Evolutionary conservation across 306 rosid species (phyloP), one percentile per base, ranked within the genome.

Genomic region (Echinosophora koreensis): DNA sequence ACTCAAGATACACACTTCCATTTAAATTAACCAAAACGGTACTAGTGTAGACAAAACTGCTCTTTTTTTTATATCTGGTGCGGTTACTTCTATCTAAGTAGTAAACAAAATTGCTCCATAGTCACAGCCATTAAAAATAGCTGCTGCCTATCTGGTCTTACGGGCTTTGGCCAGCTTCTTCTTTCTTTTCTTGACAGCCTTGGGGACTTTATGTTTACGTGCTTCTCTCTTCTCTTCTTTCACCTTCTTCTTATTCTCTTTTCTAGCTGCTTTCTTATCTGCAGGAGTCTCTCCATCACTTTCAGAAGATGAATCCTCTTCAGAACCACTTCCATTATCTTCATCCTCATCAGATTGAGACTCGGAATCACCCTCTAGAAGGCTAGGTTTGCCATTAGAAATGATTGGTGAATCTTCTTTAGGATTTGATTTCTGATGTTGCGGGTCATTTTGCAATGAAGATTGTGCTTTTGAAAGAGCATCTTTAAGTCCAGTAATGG

Each of bases 181-280:
- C 96, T 88, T 90, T 74, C 90, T 87, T 71, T 89, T 94, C 88
- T 94, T 92, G 17, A 86, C 80, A 39, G 98, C 93, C 80, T 94
- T 94, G 0, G 96, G 92, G 55, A 94, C 88, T 84, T 92, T 94
- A 17, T 38, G 84, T 78, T 88, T 92, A 17, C 96, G 88, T 7
- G 96, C 85, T 69, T 94, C 97, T 75, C 94, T 89, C 80, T 92
- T 94, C 89, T 92, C 98, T 76, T 90, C 95, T 59, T 92, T 92
- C 71, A 92, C 97, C 77, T 90, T 92, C 89, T 90, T 92, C 67
- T 94, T 89, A 79, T 92, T 84, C 82, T 92, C 98, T 78, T 90
- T 94, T 67, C 90, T 89, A 1, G 96, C 94, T 14, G 93, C 85
- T 90, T 94, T 94, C 86, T 74, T 90, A 16, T 94, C 98, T 2